Evolutionary conservation across 805 yeast species (phyloP), one percentile per base, ranked within the genome.

Genomic region (Torulaspora franciscae): DNA sequence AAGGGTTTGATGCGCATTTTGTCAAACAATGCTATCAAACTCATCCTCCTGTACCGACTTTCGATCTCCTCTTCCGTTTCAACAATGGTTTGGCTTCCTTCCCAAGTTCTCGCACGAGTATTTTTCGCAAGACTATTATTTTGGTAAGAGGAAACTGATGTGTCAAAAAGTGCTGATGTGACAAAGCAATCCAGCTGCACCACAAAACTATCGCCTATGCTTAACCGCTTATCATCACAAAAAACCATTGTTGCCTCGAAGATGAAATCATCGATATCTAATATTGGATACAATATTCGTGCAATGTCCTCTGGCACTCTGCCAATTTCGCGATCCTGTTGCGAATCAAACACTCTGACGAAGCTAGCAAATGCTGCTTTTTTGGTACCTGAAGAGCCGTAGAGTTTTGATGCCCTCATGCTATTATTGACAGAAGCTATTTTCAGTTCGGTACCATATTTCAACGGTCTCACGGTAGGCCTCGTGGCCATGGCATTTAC

Each of bases 131-230:
- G 22, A 7, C 25, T n/a, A 6, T 9, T 33, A 10, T 14, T 30
- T 14, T 28, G 35, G 17, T 30, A 40, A n/a, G 52, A 45, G 9
- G 46, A 40, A 10, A 40, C 27, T 7, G 37, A 27, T 19, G 42
- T 33, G n/a, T 57, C 62, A 48, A 67, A 64, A 36, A 52, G 41
- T 13, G 46, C 46, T 6, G 68, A 74, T 51, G 59, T 73, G 22
- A 90, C 59, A 57, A 62, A 85, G 47, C 88, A 77, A 54, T 87
- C 85, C 4, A 86, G 65, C 55, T 81, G 86, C 0, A 88, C 68
- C 17, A 77, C 70, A 56, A 90, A 82, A 1, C 83, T 72, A 57
- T 88, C 95, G 3, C 97, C 98, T 1, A 81, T 76, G 7, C 84
- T 71, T 27, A 89, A 60, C 25, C 80, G 61, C 30, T 50, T 58